Base-by-base conservation (phyloP, 1,284 basidiomycete species). In the Malassezia obtusa region DNA sequence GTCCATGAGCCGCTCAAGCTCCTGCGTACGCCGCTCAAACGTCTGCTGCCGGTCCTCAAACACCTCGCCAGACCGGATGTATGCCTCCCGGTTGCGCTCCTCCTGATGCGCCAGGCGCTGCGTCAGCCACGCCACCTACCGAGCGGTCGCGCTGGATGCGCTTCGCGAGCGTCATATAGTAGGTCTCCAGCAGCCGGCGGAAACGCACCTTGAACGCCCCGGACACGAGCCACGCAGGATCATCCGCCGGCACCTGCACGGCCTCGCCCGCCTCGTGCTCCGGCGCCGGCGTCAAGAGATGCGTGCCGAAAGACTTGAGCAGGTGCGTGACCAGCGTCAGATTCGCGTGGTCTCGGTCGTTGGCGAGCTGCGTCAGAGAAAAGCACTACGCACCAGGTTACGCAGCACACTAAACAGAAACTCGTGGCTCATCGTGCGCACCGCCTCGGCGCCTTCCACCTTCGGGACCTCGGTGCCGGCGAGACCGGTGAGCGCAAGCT, bases 31-130 rank as follows among this genome's bases (percentile, higher is more conserved):
- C 77, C 89, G 91, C 77, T 99, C 94, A 73, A 96, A 98, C 12
- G 86, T 87, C 75, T 98, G 90, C 73, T 96, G 90, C 17, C 94
- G 83, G 75, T 99, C 94, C 73, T 99, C 94, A 64, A 99, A 98
- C 61, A 99, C 95, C 76, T 98, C 91, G 22, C 92, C 92, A 0
- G 89, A 95, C 33, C 89, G 86, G 67, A 98, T 96, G 74, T 98
- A 98, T 52, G 92, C 94, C 77, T 98, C 92, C 68, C 95, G 91
- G 64, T 98, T 98, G 46, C 85, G 82, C 61, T 85, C 83, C 72
- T 98, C 94, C 76, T 95, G 90, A 59, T 95, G 89, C 82, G 95
- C 88, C 37, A 99, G 78, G 19, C 10, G 40, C 40, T 43, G 30
- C n/a, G 24, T 43, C 15, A 43, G 40, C 24, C 3, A 11, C 8